Evolutionary conservation across 2,329 filamentous ascomycete genomes (phyloP).

Genomic region (Exophiala sp.): DNA sequence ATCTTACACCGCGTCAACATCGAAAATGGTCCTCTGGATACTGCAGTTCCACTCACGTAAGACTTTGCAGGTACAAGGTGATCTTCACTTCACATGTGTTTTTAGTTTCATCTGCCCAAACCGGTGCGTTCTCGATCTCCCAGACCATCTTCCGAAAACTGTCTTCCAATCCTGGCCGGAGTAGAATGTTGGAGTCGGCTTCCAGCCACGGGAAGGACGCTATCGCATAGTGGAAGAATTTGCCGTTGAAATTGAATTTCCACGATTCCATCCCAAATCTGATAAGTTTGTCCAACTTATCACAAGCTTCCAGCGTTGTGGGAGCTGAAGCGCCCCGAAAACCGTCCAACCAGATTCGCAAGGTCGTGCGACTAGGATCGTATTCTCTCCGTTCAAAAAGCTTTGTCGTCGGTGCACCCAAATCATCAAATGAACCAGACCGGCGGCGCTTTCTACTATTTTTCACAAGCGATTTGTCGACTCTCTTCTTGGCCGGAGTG

Average conservation of each 20-base stretch:
- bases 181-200: constrained; percentile 17
- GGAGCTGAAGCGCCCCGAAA: constrained; percentile 13
- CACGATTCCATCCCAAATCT: constrained; percentile 16
- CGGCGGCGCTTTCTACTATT: not conserved
- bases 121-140: constrained; percentile 18
- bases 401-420: not conserved
- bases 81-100: constrained; percentile 17
- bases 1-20: not conserved
- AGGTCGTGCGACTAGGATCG: constrained; percentile 6
- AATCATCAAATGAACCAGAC: not conserved
- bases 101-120: constrained; percentile 14
- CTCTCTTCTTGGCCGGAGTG: constrained; percentile 4
- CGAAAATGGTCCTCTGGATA: not conserved
- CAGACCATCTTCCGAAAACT: constrained; percentile 21
- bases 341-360: constrained; percentile 15
- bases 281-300: constrained; percentile 15
- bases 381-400: not conserved
- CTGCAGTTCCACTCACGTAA: not conserved
- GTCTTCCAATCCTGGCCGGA: constrained; percentile 12
- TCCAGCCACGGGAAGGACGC: constrained; percentile 23
- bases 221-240: constrained; percentile 12
- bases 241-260: constrained; percentile 18
- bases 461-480: constrained; percentile 1
- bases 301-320: constrained; percentile 10
- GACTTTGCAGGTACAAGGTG: constrained; percentile 11